phyloP scores from a whole-genome alignment of 192 early-diverging fungal species.

The Spinellus fusiger region DNA sequence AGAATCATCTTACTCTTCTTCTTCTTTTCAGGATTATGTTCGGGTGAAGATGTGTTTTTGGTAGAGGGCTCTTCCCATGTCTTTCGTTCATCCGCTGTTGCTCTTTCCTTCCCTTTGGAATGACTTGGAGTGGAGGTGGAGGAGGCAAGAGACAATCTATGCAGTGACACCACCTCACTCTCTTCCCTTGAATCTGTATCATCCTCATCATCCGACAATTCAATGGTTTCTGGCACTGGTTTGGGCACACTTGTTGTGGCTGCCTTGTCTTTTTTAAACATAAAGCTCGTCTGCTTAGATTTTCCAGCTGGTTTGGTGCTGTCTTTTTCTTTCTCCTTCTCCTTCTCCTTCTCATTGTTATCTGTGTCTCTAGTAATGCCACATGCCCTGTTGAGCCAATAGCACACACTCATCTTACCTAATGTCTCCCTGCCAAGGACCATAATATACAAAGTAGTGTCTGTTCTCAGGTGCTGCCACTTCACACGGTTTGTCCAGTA shows the following conservation, averaged over 20 bases:
- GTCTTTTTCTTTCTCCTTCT: background rate
- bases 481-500: conserved; percentile 28
- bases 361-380: background rate
- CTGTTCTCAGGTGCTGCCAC: conserved; percentile 25
- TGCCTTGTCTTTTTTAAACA: background rate
- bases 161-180: background rate
- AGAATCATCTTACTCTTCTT: background rate
- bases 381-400: background rate
- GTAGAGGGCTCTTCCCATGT: background rate
- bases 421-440: conserved; percentile 31
- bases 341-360: background rate
- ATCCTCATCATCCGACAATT: background rate
- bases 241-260: background rate
- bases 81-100: background rate
- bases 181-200: background rate
- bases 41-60: background rate
- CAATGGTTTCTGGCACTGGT: background rate
- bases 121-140: too few species aligned
- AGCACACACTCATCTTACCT: conserved; percentile 9
- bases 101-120: background rate
- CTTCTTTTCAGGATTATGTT: background rate
- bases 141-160: too few species aligned
- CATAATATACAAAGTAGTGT: conserved; percentile 48
- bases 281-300: background rate
- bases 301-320: background rate